Base-by-base conservation (phyloP, 805 yeast genomes). In the Saccharomycopsis sp. region DNA sequence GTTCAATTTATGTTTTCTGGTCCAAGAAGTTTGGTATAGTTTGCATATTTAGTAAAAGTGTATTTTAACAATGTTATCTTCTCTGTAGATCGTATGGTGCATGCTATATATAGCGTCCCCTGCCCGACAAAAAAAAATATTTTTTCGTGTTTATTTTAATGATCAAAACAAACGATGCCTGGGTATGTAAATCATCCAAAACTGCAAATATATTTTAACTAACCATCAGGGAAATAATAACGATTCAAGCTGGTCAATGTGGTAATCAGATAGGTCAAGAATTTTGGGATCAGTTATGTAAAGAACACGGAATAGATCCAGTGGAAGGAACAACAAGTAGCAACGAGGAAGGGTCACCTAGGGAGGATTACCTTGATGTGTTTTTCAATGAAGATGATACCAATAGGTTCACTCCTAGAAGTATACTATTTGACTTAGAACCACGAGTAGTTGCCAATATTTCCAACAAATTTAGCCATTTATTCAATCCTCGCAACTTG, bases 191-290 rank as follows among this genome's bases (percentile, higher is more conserved):
- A n/a, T n/a, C n/a, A n/a, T n/a, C n/a, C n/a, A n/a, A n/a, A n/a
- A n/a, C n/a, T n/a, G n/a, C n/a, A n/a, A n/a, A n/a, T n/a, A n/a
- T n/a, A n/a, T n/a, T n/a, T n/a, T n/a, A n/a, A n/a, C 31, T 27
- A 27, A 27, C 31, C 31, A 8, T n/a, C 39, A 74, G 89, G 7
- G 88, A 83, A 59, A 76, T 82, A 2, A 68, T 83, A 33, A 80
- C 89, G 1, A 61, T 83, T 8, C 89, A 82, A 55, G 77, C 41
- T 56, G 95, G 96, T 21, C 98, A 93, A 65, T 93, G 98, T 67
- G 98, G 98, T 47, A 93, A 93, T 63, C 97, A 90, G 60, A 81
- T 90, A 1, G 97, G 97, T 21, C 77, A 85, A 45, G 83, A 84
- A 61, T 90, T 89, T 61, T 93, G 98, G 98, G 72, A 78, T 38